Evolutionary conservation across 176 grass and related monocot species (phyloP).

Genomic region (Aegilops speltoides): DNA sequence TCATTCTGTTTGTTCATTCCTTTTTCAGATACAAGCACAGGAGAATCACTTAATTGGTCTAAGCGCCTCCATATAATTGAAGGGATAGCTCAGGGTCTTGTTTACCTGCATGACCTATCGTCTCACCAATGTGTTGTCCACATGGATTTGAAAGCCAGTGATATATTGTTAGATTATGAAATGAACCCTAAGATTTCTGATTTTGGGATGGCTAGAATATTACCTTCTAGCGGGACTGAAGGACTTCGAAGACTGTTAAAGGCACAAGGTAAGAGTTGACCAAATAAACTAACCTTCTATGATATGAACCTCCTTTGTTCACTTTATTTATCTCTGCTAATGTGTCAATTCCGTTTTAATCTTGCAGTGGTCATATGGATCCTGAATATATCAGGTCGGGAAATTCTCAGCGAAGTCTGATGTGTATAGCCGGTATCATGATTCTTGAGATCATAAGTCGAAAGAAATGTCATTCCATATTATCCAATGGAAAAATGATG

Average conservation of each 20-base stretch:
- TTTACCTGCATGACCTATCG: constrained; percentile 23
- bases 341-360: not conserved
- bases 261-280: constrained; percentile 16
- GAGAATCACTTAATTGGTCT: constrained; percentile 4
- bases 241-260: not conserved
- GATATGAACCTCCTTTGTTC: not conserved
- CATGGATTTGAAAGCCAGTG: constrained; percentile 26
- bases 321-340: not conserved
- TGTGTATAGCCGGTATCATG: constrained; percentile 21
- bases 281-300: not conserved
- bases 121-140: constrained; percentile 23
- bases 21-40: constrained; percentile 6
- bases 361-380: constrained; percentile 25
- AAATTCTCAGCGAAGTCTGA: constrained; percentile 25
- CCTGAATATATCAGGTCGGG: not conserved
- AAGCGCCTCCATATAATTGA: constrained; percentile 19
- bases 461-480: not conserved
- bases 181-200: constrained; percentile 31
- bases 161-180: constrained; percentile 17
- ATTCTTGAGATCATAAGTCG: constrained; percentile 28
- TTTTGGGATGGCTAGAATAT: constrained; percentile 20
- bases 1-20: not conserved
- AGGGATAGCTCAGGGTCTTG: constrained; percentile 28
- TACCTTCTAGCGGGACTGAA: constrained; percentile 5
- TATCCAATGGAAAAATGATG: not conserved